A percentile compares a stretch with the other conserved stretches of the same genome.
These are phyloP conservation scores for Verticillium tricorpus DNA, from an alignment of 2,329 filamentous ascomycete species.

Conservation along the genomic window DNA sequence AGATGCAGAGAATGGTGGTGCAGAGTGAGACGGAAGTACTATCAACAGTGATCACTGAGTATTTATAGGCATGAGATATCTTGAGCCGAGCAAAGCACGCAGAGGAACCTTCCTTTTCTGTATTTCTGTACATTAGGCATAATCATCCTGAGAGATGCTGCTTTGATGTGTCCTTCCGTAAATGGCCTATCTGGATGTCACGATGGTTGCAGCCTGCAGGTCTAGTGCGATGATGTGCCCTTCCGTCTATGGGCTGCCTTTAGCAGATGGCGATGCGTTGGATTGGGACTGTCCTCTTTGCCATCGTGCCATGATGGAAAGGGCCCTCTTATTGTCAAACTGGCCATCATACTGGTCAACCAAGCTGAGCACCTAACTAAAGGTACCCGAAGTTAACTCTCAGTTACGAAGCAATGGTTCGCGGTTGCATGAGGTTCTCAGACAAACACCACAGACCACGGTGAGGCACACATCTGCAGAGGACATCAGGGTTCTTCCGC, in stretches of 20 bases:
- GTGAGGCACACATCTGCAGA: no score
- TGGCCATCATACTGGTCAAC: no score
- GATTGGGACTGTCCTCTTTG: no score
- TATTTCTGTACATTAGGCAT: not conserved
- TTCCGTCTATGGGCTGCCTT: not conserved
- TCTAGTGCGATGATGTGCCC: not conserved
- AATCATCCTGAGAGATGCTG: not conserved
- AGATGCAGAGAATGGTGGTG: not conserved
- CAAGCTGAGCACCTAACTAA: no score
- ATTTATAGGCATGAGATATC: not conserved
- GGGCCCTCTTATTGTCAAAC: no score
- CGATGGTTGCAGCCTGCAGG: not conserved
- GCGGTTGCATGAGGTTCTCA: no score
- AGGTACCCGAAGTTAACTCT: no score
- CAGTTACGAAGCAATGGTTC: no score
- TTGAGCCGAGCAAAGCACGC: no score
- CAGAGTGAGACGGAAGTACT: not conserved
- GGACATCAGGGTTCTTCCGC: no score
- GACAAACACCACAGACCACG: no score
- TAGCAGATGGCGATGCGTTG: not conserved
- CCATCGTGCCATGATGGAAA: no score
- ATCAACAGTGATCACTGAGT: not conserved
- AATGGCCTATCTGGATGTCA: not conserved
- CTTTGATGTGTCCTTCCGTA: not conserved
- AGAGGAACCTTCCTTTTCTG: not conserved